Evolutionary conservation across 2,329 filamentous ascomycete genomes (phyloP).

Genomic region (Huntiella bhutanensis): DNA sequence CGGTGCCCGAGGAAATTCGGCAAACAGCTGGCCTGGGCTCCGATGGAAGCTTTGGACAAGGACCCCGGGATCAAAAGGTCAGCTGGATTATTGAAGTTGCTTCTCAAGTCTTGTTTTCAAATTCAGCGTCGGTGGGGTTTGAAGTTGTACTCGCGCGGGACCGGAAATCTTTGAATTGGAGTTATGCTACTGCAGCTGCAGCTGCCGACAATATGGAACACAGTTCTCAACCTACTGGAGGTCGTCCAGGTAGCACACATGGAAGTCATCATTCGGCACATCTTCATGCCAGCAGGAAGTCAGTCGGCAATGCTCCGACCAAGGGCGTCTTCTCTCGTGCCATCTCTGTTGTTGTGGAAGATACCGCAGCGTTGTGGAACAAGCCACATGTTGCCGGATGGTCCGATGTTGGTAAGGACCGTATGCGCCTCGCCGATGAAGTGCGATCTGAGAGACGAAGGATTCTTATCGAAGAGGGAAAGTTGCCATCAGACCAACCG

Average conservation of each 20-base stretch:
- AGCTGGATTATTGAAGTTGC: constrained; percentile 84
- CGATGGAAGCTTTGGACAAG: constrained; percentile 27
- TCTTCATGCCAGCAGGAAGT: constrained; percentile 27
- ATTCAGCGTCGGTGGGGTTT: constrained; percentile 69
- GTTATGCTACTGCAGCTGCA: constrained; percentile 24
- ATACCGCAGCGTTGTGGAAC: constrained; percentile 82
- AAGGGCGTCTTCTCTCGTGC: constrained; percentile 75
- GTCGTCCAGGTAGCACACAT: constrained; percentile 1
- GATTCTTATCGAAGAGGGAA: constrained; percentile 2
- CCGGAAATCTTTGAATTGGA: constrained; percentile 58
- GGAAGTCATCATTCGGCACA: constrained; percentile 41
- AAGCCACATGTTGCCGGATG: constrained; percentile 63
- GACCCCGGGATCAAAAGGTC: constrained; percentile 34
- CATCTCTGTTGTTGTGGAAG: constrained; percentile 60
- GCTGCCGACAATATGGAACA: constrained; percentile 18
- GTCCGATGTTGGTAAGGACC: constrained; percentile 24
- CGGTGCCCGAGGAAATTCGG: constrained; percentile 61
- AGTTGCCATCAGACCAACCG: constrained; percentile 3
- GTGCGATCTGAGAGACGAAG: constrained; percentile 5
- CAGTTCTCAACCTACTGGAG: background rate
- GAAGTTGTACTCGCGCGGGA: constrained; percentile 76
- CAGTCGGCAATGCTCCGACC: background rate
- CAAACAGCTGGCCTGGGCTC: constrained; percentile 36
- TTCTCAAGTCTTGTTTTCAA: constrained; percentile 87
- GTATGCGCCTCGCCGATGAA: constrained; percentile 11